A percentile compares a stretch with the other conserved stretches of the same genome.
Evolutionary conservation across 139 green algal genomes (phyloP).

Genomic region (Penium margaritaceum): DNA sequence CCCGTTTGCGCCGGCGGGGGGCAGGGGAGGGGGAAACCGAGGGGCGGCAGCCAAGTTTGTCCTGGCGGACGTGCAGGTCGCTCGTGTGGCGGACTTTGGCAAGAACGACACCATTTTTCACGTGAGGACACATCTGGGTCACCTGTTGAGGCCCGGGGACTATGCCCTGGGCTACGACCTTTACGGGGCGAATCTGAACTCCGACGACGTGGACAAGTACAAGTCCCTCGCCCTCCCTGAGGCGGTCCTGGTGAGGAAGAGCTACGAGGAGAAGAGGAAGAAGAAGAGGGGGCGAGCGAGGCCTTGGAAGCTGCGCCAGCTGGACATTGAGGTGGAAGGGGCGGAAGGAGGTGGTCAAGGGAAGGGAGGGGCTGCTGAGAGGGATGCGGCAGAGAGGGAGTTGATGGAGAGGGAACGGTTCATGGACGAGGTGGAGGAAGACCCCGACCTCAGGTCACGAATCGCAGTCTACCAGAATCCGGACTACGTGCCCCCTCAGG

Average conservation of each 20-base stretch:
- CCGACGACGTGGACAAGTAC: constrained; percentile 69
- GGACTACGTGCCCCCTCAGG: constrained; percentile 13
- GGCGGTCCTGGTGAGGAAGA: constrained; percentile 81
- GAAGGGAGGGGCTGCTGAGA: constrained; percentile 38
- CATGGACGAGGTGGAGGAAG: constrained; percentile 76
- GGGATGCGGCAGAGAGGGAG: constrained; percentile 46
- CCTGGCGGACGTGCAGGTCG: constrained; percentile 68
- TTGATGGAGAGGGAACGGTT: constrained; percentile 71
- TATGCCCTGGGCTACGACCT: constrained; percentile 82
- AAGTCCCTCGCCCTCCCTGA: constrained; percentile 60
- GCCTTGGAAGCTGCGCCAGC: constrained; percentile 42
- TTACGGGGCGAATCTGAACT: constrained; percentile 63
- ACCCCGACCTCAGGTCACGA: constrained; percentile 61
- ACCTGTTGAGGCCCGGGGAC: constrained; percentile 64
- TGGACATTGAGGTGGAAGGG: constrained; percentile 18
- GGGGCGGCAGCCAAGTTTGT: too few species aligned
- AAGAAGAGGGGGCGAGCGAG: constrained; percentile 40
- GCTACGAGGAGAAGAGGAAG: constrained; percentile 75
- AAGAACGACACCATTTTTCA: constrained; percentile 74
- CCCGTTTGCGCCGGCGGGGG: background rate
- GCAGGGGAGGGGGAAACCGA: constrained; percentile 3
- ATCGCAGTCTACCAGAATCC: constrained; percentile 48
- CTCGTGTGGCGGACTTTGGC: constrained; percentile 76
- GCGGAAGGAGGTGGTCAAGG: too few species aligned
- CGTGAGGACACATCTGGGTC: constrained; percentile 75